These are phyloP conservation scores for Pythium oligandrum DNA, from an alignment of 352 stramenopile species.

Conservation along the genomic window DNA sequence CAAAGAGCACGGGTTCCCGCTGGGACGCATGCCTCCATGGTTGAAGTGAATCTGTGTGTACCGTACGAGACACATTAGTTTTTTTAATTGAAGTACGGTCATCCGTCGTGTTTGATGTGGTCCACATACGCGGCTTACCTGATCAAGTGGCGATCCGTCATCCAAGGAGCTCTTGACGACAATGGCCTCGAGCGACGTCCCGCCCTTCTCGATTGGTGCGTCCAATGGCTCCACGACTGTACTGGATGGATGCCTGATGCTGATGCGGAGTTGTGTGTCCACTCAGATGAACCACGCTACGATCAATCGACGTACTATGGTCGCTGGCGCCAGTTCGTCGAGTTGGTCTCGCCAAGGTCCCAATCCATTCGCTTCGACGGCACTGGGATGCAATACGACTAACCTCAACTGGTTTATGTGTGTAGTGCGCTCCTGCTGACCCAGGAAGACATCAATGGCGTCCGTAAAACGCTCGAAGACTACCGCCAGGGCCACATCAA, in stretches of 20 bases:
- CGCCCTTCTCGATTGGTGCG: slow-evolving; percentile 37
- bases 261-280: too few species aligned
- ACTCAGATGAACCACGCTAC: slow-evolving; percentile 61
- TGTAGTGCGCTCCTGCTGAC: slow-evolving; percentile 65
- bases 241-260: too few species aligned
- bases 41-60: too few species aligned
- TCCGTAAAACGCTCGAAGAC: slow-evolving; percentile 44
- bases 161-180: slow-evolving; percentile 4
- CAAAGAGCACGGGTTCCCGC: too few species aligned
- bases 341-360: slow-evolving; percentile 74
- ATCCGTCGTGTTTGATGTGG: too few species aligned
- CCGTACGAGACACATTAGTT: too few species aligned
- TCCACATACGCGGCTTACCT: background rate
- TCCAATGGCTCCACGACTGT: too few species aligned
- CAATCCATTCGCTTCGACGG: background rate
- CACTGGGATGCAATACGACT: too few species aligned
- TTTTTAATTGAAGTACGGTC: too few species aligned
- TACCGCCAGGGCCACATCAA: slow-evolving; percentile 49
- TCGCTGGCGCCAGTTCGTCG: slow-evolving; percentile 78
- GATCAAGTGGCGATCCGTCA: slow-evolving; percentile 3
- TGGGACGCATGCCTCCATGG: too few species aligned
- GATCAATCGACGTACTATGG: slow-evolving; percentile 86
- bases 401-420: background rate
- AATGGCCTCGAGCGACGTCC: slow-evolving; percentile 9
- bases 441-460: slow-evolving; percentile 55